Conservation (phyloP, 805 yeast species). For the Candida xiaguanensis region DNA sequence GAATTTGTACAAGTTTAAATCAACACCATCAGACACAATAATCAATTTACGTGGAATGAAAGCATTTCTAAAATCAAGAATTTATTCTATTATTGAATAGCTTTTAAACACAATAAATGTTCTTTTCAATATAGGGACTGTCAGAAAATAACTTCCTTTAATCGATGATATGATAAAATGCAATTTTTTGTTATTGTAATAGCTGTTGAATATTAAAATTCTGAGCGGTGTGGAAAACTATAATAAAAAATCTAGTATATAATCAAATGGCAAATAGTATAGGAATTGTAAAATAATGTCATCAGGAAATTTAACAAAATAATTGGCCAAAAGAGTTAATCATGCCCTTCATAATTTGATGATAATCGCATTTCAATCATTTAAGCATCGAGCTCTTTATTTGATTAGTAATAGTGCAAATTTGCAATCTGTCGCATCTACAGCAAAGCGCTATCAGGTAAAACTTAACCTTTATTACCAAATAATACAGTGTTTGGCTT, state of each 20-base stretch:
- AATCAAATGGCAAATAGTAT: constrained; percentile 16
- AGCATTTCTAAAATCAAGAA: constrained; percentile 25
- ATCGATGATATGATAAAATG: constrained; percentile 31
- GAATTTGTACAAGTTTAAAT: constrained; percentile 23
- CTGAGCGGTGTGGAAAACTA: constrained; percentile 16
- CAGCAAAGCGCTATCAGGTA: too few relatives aligned
- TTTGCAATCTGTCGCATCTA: too few relatives aligned
- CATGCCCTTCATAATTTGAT: neutral
- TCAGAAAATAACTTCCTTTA: constrained; percentile 10
- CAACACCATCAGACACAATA: constrained; percentile 28
- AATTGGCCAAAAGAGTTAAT: constrained; percentile 8
- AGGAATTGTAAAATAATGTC: constrained; percentile 18
- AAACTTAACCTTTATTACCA: too few relatives aligned
- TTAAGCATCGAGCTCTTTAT: too few relatives aligned
- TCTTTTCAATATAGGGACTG: constrained; percentile 3
- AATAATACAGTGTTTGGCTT: too few relatives aligned
- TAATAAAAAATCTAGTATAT: constrained; percentile 22
- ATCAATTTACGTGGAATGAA: constrained; percentile 21
- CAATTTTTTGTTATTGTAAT: constrained; percentile 24
- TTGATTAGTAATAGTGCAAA: too few relatives aligned
- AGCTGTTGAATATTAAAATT: constrained; percentile 20
- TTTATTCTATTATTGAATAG: constrained; percentile 29
- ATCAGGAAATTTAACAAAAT: constrained; percentile 18
- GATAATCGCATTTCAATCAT: too few relatives aligned
- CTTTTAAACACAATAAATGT: constrained; percentile 17